Evolutionary conservation across 139 green algal species (phyloP).

Genomic region (Volvox reticuliferus): DNA sequence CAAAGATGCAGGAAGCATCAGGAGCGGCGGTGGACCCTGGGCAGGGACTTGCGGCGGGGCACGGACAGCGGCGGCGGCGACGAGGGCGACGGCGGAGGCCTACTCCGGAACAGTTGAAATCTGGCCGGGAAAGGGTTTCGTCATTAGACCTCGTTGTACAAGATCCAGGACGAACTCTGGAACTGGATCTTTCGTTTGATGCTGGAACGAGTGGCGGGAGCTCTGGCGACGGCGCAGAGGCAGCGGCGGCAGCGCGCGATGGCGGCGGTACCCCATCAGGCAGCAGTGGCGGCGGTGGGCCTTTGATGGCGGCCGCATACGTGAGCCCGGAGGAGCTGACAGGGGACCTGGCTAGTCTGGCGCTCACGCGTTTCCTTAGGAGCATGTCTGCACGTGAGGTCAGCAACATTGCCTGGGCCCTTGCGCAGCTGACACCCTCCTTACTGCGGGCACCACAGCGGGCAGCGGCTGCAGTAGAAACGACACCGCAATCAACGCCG

Average conservation of each 20-base stretch:
- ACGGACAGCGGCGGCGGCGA: neutral
- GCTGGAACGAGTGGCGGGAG: neutral
- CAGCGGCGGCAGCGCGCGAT: neutral
- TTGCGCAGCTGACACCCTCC: neutral
- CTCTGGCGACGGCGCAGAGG: neutral
- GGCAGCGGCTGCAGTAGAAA: neutral
- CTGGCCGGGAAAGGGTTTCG: too few species aligned
- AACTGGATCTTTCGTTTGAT: neutral
- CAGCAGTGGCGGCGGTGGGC: neutral
- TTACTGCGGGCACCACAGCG: neutral
- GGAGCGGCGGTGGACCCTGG: neutral
- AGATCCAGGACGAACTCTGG: neutral
- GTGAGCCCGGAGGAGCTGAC: neutral
- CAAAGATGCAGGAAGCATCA: neutral
- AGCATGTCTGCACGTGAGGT: slow-evolving; percentile 16
- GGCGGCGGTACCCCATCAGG: neutral
- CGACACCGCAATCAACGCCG: neutral
- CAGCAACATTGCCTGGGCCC: slow-evolving; percentile 30
- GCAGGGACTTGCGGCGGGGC: neutral
- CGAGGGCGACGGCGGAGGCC: neutral
- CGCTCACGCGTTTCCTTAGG: neutral
- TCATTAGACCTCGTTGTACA: too few species aligned
- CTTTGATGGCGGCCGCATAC: neutral
- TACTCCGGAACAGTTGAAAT: too few species aligned
- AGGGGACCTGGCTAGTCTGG: neutral